Percentiles rank a stretch among this genome's conserved stretches.
phyloP scores from a whole-genome alignment of 2,329 filamentous ascomycete species.

The Drechslerella dactyloides region DNA sequence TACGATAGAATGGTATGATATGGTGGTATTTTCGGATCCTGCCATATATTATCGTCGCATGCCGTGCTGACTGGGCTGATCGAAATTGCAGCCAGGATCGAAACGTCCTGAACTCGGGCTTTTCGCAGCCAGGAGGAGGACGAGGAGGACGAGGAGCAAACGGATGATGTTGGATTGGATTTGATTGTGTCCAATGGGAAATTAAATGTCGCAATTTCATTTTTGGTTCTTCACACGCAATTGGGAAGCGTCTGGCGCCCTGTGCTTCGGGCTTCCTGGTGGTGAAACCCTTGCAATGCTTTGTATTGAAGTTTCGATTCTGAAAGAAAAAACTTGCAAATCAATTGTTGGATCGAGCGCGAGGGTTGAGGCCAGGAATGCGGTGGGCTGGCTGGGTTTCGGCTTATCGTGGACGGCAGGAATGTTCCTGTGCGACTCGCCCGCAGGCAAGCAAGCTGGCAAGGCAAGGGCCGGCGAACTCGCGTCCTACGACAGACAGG shows the following conservation, averaged over 20 bases:
- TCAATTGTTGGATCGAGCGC: neutral
- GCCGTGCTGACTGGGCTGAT: constrained; percentile 11
- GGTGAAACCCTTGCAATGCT: constrained; percentile 38
- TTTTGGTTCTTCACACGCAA: constrained; percentile 10
- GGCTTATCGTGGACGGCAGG: neutral
- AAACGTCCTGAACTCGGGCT: constrained; percentile 42
- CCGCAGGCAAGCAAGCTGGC: neutral
- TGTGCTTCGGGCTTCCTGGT: neutral
- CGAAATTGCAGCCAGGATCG: constrained; percentile 17
- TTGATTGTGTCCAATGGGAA: constrained; percentile 45
- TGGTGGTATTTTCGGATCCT: no score
- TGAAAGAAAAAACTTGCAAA: no score
- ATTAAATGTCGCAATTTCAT: constrained; percentile 52
- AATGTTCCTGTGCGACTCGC: neutral
- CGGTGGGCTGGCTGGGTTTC: neutral
- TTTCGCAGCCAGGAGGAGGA: constrained; percentile 19
- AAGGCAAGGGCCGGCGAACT: neutral
- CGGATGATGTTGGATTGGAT: constrained; percentile 11
- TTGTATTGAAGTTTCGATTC: no score
- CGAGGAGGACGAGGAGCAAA: constrained; percentile 9
- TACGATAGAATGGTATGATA: no score
- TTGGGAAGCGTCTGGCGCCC: constrained; percentile 14
- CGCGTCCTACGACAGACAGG: neutral
- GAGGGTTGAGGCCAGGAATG: neutral
- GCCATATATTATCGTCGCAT: no score